Conservation (phyloP, 768 basidiomycete species). For the Leccinum sublutescens region DNA sequence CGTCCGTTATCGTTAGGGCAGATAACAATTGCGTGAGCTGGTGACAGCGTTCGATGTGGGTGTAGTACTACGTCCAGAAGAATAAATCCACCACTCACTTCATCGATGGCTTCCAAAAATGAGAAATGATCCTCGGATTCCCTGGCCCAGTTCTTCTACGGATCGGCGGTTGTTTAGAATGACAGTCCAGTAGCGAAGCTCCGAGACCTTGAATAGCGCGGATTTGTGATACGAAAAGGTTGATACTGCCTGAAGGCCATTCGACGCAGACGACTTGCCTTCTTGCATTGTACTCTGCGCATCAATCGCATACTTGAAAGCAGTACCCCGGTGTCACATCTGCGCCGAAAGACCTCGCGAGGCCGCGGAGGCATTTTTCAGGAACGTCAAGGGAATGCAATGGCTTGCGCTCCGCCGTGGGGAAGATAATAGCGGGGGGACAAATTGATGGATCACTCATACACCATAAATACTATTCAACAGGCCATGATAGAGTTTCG, state of each 20-base stretch:
- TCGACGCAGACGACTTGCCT: constrained; percentile 16
- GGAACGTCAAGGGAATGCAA: too few species aligned
- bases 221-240: not conserved
- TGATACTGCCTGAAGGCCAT: too few species aligned
- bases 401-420: too few species aligned
- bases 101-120: constrained; percentile 25
- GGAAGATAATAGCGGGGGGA: too few species aligned
- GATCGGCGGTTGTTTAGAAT: constrained; percentile 31
- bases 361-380: too few species aligned
- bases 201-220: not conserved
- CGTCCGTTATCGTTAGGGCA: too few species aligned
- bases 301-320: not conserved
- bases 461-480: too few species aligned
- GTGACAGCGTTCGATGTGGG: not conserved
- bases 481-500: too few species aligned
- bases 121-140: constrained; percentile 42
- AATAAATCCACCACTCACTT: constrained; percentile 29
- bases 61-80: not conserved
- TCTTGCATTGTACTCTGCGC: constrained; percentile 21
- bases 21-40: constrained; percentile 34
- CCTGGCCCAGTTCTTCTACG: constrained; percentile 39
- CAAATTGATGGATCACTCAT: too few species aligned
- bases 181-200: constrained; percentile 35
- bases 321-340: not conserved
- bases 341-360: too few species aligned